Evolutionary conservation across 805 yeast genomes (phyloP).

Genomic region (Schizosaccharomyces octosporus): DNA sequence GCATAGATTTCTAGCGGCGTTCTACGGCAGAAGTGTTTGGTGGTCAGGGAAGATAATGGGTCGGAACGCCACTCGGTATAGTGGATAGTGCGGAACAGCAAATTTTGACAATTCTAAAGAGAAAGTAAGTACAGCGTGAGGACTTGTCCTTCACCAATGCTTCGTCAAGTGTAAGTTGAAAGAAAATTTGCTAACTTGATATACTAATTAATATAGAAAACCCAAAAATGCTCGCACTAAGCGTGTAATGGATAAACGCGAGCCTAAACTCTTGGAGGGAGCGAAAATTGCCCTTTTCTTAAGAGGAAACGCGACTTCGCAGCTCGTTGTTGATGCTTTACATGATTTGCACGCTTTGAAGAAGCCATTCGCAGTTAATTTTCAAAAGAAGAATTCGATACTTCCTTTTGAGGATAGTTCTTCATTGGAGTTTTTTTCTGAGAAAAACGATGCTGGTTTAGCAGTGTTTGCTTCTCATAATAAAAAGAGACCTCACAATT

Average conservation of each 20-base stretch:
- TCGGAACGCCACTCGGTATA: too few species aligned
- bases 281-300: slow-evolving; percentile 73
- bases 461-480: slow-evolving; percentile 56
- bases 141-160: background rate
- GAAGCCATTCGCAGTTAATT: slow-evolving; percentile 73
- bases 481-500: slow-evolving; percentile 79
- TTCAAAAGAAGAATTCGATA: slow-evolving; percentile 66
- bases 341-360: slow-evolving; percentile 50
- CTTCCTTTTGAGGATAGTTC: slow-evolving; percentile 80
- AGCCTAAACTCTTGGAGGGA: slow-evolving; percentile 72
- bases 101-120: too few species aligned
- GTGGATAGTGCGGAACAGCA: too few species aligned
- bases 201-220: slow-evolving; percentile 18
- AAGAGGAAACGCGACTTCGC: slow-evolving; percentile 65
- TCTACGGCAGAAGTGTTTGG: too few species aligned
- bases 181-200: background rate
- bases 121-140: background rate
- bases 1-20: too few species aligned
- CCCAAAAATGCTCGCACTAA: slow-evolving; percentile 92
- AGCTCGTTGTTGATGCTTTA: slow-evolving; percentile 65
- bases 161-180: slow-evolving; percentile 1
- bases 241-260: slow-evolving; percentile 74
- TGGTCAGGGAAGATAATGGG: too few species aligned
- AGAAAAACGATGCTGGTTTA: slow-evolving; percentile 77
- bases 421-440: slow-evolving; percentile 72